Conservation (phyloP, 2,329 filamentous ascomycete species). For the Elsinoe arachidis region DNA sequence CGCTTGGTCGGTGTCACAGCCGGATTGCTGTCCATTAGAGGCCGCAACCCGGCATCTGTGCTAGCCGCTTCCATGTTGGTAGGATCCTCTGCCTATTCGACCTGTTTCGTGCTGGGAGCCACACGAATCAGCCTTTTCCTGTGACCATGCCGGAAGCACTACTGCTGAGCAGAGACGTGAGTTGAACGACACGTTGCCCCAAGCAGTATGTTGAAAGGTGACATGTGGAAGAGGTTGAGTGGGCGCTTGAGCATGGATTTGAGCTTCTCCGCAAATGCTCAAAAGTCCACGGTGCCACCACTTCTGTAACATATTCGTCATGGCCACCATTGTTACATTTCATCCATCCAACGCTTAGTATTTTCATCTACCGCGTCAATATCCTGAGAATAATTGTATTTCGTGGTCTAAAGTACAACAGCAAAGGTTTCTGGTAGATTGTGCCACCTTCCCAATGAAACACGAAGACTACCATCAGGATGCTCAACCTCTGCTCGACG, state of each 20-base stretch:
- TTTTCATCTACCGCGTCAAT: no score
- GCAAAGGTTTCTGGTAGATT: no score
- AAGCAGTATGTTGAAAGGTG: neutral
- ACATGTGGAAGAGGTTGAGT: neutral
- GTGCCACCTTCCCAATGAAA: no score
- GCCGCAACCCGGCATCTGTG: slow-evolving; percentile 1
- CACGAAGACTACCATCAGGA: no score
- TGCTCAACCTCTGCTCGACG: no score
- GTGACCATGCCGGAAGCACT: neutral
- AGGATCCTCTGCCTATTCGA: neutral
- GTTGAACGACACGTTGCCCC: neutral
- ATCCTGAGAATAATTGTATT: no score
- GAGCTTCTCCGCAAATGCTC: slow-evolving; percentile 5
- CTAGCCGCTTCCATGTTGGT: slow-evolving; percentile 11
- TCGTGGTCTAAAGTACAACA: no score
- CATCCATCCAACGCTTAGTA: no score
- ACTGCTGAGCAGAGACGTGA: neutral
- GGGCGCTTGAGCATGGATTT: neutral
- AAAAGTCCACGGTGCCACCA: no score
- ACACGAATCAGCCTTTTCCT: neutral
- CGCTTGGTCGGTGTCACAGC: slow-evolving; percentile 11
- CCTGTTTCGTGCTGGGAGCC: neutral
- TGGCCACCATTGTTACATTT: no score
- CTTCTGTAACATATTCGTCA: no score
- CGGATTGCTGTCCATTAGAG: neutral